Evolutionary conservation across 164 flowering plant species (phyloP).

Genomic region (Protea cynaroides): DNA sequence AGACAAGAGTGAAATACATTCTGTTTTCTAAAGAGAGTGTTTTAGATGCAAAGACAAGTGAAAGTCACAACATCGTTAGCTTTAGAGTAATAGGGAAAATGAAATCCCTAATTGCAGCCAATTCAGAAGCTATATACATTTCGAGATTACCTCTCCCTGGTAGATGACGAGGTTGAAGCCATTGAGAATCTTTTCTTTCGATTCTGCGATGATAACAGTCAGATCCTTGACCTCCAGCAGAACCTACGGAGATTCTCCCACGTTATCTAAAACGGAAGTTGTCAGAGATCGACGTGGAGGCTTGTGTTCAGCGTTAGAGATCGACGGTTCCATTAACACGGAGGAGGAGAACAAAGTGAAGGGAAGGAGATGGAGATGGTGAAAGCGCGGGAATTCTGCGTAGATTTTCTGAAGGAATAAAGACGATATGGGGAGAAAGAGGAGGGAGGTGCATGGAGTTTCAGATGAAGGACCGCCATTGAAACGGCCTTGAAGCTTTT

Average conservation of each 20-base stretch:
- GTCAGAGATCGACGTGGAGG: slow-evolving; percentile 33
- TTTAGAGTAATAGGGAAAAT: background rate
- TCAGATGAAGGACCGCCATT: no score
- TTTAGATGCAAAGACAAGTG: no score
- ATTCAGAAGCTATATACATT: background rate
- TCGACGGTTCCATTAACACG: slow-evolving; percentile 7
- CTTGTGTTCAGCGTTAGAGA: slow-evolving; percentile 14
- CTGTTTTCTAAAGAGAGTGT: no score
- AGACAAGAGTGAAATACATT: no score
- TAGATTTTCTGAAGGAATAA: background rate
- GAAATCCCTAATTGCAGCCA: background rate
- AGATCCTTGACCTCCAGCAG: slow-evolving; percentile 79
- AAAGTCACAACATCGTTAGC: no score
- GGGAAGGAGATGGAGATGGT: slow-evolving; percentile 1
- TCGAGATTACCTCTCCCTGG: slow-evolving; percentile 75
- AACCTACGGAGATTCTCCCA: slow-evolving; percentile 22
- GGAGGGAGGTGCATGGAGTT: no score
- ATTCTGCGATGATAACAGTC: slow-evolving; percentile 62
- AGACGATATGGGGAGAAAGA: background rate
- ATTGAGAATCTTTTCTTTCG: slow-evolving; percentile 58
- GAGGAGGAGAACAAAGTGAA: slow-evolving; percentile 5
- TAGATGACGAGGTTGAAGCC: slow-evolving; percentile 65
- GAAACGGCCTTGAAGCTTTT: no score
- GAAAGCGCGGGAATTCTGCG: slow-evolving; percentile 1
- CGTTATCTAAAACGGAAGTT: slow-evolving; percentile 10